phyloP scores from a whole-genome alignment of 208 protist species.

The Trypanosoma scelopori region DNA sequence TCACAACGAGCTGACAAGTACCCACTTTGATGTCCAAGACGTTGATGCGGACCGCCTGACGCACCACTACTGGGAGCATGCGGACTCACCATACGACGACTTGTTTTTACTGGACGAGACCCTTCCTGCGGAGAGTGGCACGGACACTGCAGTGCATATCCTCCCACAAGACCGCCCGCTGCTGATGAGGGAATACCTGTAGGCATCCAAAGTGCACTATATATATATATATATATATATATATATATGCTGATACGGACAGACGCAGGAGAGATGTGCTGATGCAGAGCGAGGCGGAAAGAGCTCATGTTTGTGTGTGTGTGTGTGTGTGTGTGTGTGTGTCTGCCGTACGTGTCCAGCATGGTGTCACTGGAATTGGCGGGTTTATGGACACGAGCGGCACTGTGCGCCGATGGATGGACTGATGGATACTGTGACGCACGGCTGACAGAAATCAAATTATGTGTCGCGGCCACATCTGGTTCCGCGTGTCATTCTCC shows the following conservation, averaged over 20 bases:
- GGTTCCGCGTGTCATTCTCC: no score
- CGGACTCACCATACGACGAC: slow-evolving; percentile 38
- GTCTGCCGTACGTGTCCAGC: no score
- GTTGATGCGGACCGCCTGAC: slow-evolving; percentile 70
- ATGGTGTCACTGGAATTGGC: no score
- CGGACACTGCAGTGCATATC: slow-evolving; percentile 9
- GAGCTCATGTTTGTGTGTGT: background rate
- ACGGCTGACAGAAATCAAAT: no score
- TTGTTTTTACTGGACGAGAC: slow-evolving; percentile 28
- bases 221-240: slow-evolving; percentile 14
- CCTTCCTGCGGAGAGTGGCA: slow-evolving; percentile 11
- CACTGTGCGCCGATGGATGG: no score
- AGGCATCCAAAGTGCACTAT: no score
- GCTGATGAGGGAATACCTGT: slow-evolving; percentile 21
- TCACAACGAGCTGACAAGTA: slow-evolving; percentile 16
- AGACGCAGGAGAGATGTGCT: background rate
- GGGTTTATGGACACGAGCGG: no score
- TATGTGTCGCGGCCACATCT: no score
- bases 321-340: background rate
- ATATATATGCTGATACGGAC: background rate
- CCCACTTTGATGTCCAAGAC: slow-evolving; percentile 78
- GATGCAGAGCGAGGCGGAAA: background rate
- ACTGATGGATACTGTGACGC: no score
- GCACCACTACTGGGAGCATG: slow-evolving; percentile 78
- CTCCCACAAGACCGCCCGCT: slow-evolving; percentile 10